phyloP scores from a whole-genome alignment of 164 flowering plant genomes.

The Stephania cephalantha region DNA sequence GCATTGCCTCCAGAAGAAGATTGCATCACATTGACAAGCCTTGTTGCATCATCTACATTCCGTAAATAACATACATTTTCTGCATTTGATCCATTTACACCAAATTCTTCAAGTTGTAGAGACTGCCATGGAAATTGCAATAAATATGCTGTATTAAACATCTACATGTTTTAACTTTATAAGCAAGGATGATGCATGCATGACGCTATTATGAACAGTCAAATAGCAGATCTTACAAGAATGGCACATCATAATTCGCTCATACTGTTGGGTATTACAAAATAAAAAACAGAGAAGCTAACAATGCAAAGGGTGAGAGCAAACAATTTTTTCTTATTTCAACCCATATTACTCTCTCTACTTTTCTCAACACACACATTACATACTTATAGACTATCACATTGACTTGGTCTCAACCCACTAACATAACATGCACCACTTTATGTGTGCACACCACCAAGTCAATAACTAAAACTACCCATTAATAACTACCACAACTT shows the following conservation, averaged over 20 bases:
- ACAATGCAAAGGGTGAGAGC: too few relatives aligned
- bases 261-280: too few relatives aligned
- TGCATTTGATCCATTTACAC: constrained; percentile 79
- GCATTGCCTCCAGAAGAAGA: constrained; percentile 75
- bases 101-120: constrained; percentile 92
- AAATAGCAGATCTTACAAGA: neutral
- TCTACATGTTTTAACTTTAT: neutral
- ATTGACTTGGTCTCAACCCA: too few relatives aligned
- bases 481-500: too few relatives aligned
- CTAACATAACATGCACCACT: too few relatives aligned
- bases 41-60: constrained; percentile 80
- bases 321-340: too few relatives aligned
- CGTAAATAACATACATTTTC: constrained; percentile 89
- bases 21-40: constrained; percentile 67
- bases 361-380: too few relatives aligned
- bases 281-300: too few relatives aligned
- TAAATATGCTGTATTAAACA: neutral
- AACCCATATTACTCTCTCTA: too few relatives aligned
- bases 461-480: too few relatives aligned
- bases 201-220: neutral
- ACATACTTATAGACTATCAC: too few relatives aligned
- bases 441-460: too few relatives aligned
- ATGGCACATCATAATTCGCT: neutral
- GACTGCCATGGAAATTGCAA: constrained; percentile 40
- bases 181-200: neutral